A percentile compares a stretch with the other conserved stretches of the same genome.
Evolutionary conservation across 352 stramenopile species (phyloP).

Genomic region (Phytophthora aleatoria): DNA sequence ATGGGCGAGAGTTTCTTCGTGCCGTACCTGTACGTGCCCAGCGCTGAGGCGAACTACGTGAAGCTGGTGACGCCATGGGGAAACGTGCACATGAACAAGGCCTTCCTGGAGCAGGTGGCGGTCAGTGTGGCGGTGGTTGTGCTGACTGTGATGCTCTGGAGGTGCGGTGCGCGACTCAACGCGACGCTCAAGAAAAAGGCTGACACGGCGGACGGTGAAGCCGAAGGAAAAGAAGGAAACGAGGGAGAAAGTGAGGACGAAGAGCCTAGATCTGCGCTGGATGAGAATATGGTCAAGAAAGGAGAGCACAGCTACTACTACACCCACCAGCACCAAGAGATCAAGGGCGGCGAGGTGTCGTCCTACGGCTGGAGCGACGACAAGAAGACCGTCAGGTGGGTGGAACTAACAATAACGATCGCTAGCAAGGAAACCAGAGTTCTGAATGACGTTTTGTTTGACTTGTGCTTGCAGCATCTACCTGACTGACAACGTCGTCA

Average conservation of each 20-base stretch:
- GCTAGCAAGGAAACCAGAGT: not conserved
- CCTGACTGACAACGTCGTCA: conserved; percentile 63
- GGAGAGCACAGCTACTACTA: conserved; percentile 90
- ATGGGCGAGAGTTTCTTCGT: conserved; percentile 56
- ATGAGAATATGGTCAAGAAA: conserved; percentile 72
- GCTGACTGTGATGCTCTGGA: conserved; percentile 44
- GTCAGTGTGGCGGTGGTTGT: conserved; percentile 41
- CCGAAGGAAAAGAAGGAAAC: conserved; percentile 11
- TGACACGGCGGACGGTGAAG: conserved; percentile 12
- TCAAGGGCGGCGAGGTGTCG: conserved; percentile 47
- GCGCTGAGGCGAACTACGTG: conserved; percentile 52
- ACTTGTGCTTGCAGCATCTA: conserved; percentile 57
- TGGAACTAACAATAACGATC: not conserved
- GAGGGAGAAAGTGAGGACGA: conserved; percentile 24
- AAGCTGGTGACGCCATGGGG: conserved; percentile 79
- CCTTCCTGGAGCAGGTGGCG: conserved; percentile 45
- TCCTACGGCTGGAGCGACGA: conserved; percentile 83
- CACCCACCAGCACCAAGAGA: conserved; percentile 38
- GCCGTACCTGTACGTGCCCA: conserved; percentile 79
- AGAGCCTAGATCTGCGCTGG: conserved; percentile 42
- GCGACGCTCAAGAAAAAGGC: conserved; percentile 37
- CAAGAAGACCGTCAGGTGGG: conserved; percentile 68
- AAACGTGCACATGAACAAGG: conserved; percentile 62
- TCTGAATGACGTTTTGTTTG: not conserved
- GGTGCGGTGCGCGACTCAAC: conserved; percentile 40